Evolutionary conservation across 2,329 filamentous ascomycete species (phyloP).

Genomic region (Diaporthe batatas): DNA sequence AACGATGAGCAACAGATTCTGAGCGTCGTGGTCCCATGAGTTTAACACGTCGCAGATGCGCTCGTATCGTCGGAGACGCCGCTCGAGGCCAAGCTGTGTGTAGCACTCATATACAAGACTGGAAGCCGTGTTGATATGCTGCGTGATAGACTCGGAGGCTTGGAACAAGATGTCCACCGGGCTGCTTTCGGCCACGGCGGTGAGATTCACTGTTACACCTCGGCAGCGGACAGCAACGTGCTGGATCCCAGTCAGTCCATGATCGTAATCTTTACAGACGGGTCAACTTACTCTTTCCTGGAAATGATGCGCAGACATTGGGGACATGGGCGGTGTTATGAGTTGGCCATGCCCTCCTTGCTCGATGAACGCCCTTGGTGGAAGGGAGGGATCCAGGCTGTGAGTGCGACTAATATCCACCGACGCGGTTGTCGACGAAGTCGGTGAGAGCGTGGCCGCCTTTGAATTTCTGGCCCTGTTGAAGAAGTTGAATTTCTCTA

Average conservation of each 20-base stretch:
- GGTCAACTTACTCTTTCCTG: conserved; percentile 76
- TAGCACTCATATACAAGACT: conserved; percentile 86
- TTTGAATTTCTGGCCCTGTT: conserved; percentile 58
- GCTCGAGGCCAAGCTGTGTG: conserved; percentile 80
- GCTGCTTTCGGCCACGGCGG: conserved; percentile 81
- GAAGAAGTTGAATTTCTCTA: conserved; percentile 64
- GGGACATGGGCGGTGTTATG: conserved; percentile 56
- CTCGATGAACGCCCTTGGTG: conserved; percentile 40
- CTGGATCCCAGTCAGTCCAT: conserved; percentile 56
- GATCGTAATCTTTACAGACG: conserved; percentile 22
- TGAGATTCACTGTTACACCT: conserved; percentile 77
- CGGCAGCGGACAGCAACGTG: conserved; percentile 80
- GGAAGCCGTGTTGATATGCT: conserved; percentile 72
- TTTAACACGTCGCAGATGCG: conserved; percentile 89
- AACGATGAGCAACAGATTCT: conserved; percentile 80
- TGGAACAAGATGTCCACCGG: conserved; percentile 79
- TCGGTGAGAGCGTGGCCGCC: conserved; percentile 50
- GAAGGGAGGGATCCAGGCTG: conserved; percentile 49
- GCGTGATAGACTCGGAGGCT: conserved; percentile 73
- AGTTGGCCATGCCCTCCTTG: conserved; percentile 25
- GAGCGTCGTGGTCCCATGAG: conserved; percentile 87
- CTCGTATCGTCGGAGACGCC: conserved; percentile 88
- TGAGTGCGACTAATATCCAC: conserved; percentile 51
- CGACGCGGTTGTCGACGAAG: conserved; percentile 50
- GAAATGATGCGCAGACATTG: conserved; percentile 83